Evolutionary conservation across 129 eudicot species (phyloP).

Genomic region (Chrysanthemum seticuspe): DNA sequence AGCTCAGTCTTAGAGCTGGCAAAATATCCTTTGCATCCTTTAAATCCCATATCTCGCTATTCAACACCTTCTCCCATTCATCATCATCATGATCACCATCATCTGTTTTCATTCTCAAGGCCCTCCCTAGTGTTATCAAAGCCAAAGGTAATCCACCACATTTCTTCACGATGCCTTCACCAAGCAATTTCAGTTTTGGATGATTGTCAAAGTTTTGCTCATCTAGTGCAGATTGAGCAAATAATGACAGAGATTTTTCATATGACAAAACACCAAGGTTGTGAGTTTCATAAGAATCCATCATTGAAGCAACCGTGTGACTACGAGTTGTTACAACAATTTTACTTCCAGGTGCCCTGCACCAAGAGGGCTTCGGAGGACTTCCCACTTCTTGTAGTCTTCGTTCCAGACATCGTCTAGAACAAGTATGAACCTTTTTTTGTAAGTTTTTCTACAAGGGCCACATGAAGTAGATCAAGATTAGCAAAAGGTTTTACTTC

Average conservation of each 20-base stretch:
- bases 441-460: not conserved
- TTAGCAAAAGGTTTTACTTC: not conserved
- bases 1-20: constrained; percentile 1
- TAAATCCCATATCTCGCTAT: not conserved
- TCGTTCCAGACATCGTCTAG: constrained; percentile 49
- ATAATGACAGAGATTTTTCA: constrained; percentile 23
- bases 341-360: constrained; percentile 28
- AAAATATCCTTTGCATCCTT: not conserved
- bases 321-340: constrained; percentile 35
- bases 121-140: not conserved
- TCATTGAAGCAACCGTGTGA: not conserved
- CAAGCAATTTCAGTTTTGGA: constrained; percentile 22
- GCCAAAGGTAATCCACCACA: constrained; percentile 14
- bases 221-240: constrained; percentile 31
- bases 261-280: constrained; percentile 20
- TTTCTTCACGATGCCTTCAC: constrained; percentile 15
- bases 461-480: constrained; percentile 28
- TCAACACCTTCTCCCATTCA: not conserved
- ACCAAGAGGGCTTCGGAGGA: constrained; percentile 21
- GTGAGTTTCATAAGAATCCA: constrained; percentile 7
- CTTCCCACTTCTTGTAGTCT: constrained; percentile 28
- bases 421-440: constrained; percentile 38
- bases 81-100: not conserved
- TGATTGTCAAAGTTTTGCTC: constrained; percentile 8
- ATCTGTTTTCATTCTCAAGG: not conserved